phyloP scores from a whole-genome alignment of 208 protist species.

The Wallacemonas sp. region DNA sequence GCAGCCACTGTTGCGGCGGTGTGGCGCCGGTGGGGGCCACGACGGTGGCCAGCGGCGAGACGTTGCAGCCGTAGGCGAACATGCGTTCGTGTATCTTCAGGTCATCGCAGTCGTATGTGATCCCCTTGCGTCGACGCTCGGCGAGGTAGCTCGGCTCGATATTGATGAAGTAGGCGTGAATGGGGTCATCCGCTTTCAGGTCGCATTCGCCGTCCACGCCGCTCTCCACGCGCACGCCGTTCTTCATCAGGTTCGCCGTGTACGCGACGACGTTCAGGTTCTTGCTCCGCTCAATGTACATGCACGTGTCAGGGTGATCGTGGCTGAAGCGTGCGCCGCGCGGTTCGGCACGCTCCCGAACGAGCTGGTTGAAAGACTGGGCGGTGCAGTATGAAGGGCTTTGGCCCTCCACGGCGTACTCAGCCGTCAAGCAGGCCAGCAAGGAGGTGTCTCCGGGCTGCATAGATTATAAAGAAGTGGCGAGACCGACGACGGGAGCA shows the following conservation, averaged over 20 bases:
- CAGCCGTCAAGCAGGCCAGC: constrained; percentile 20
- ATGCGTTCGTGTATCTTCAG: constrained; percentile 71
- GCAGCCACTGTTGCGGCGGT: neutral
- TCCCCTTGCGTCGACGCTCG: constrained; percentile 34
- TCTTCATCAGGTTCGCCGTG: constrained; percentile 36
- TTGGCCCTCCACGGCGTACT: constrained; percentile 23
- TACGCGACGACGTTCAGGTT: constrained; percentile 81
- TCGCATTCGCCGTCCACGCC: constrained; percentile 31
- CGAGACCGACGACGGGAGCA: neutral
- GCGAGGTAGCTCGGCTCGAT: constrained; percentile 62
- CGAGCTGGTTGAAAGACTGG: constrained; percentile 32
- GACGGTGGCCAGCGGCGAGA: constrained; percentile 12
- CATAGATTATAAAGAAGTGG: neutral
- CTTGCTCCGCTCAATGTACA: constrained; percentile 81
- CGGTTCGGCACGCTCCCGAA: constrained; percentile 32
- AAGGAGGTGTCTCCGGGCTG: constrained; percentile 9
- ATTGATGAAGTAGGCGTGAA: constrained; percentile 76
- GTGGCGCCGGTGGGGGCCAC: neutral
- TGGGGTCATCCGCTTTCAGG: constrained; percentile 35
- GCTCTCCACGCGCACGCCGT: constrained; percentile 16
- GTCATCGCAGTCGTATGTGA: constrained; percentile 52
- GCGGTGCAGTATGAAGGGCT: constrained; percentile 22
- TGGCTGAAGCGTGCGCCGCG: constrained; percentile 60
- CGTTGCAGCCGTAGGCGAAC: constrained; percentile 74
- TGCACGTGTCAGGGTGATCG: constrained; percentile 74